Evolutionary conservation across 2,329 filamentous ascomycete genomes (phyloP).

Genomic region (Cadophora malorum): DNA sequence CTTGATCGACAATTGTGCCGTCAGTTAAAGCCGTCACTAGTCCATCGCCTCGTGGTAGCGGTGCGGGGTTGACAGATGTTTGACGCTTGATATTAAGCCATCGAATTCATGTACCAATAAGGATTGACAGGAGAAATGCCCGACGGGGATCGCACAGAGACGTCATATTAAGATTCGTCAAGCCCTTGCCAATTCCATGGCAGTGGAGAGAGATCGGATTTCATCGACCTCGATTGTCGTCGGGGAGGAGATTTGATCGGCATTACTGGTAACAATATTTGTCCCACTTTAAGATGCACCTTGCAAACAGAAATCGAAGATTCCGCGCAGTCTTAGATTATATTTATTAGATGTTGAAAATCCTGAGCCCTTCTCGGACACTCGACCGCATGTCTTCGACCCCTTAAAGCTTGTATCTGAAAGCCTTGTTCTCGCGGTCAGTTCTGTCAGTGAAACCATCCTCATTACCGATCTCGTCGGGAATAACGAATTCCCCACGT

Average conservation of each 20-base stretch:
- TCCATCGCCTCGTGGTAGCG: neutral
- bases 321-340: too few relatives aligned
- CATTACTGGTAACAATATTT: too few relatives aligned
- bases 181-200: neutral
- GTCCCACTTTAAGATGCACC: too few relatives aligned
- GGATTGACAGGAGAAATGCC: neutral
- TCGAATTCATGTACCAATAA: neutral
- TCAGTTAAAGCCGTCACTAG: neutral
- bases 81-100: neutral
- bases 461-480: too few relatives aligned
- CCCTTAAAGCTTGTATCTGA: too few relatives aligned
- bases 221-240: neutral
- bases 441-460: too few relatives aligned
- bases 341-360: too few relatives aligned
- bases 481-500: too few relatives aligned
- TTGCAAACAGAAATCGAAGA: too few relatives aligned
- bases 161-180: slow-evolving; percentile 1
- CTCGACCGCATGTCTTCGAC: too few relatives aligned
- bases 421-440: too few relatives aligned
- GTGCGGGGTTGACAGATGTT: neutral
- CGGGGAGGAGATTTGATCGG: neutral
- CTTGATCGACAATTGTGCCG: neutral
- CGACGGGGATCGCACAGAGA: neutral
- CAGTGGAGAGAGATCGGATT: neutral
- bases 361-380: too few relatives aligned